phyloP scores from a whole-genome alignment of 2,329 filamentous ascomycete genomes.

The Fusarium sp. region DNA sequence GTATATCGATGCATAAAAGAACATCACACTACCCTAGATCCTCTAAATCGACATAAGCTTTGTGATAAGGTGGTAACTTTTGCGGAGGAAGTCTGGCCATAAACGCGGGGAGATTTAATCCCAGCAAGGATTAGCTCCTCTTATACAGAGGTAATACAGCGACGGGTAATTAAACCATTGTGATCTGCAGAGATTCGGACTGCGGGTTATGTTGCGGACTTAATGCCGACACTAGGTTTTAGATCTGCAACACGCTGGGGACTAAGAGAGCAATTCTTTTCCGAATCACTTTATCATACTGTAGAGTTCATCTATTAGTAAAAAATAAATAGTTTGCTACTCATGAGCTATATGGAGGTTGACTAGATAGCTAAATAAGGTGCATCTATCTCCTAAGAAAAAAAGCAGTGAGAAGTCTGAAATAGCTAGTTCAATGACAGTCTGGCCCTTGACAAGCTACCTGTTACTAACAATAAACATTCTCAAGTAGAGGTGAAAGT shows the following conservation, averaged over 20 bases:
- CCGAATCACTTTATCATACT: neutral
- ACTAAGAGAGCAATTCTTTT: neutral
- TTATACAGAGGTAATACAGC: rapidly evolving
- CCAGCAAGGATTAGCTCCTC: rapidly evolving
- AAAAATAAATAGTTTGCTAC: too few relatives aligned
- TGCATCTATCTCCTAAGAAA: neutral
- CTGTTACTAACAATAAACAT: rapidly evolving
- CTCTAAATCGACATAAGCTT: too few relatives aligned
- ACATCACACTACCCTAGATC: too few relatives aligned
- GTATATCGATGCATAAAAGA: too few relatives aligned
- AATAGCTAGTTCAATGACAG: rapidly evolving
- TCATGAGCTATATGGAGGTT: rapidly evolving
- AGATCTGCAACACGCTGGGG: too few relatives aligned
- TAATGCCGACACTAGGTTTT: too few relatives aligned
- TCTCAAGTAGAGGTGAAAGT: neutral
- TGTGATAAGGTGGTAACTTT: neutral
- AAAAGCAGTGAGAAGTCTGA: too few relatives aligned
- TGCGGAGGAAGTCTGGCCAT: rapidly evolving
- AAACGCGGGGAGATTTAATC: rapidly evolving
- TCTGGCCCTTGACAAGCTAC: neutral
- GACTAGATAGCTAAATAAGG: rapidly evolving
- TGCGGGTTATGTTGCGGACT: too few relatives aligned
- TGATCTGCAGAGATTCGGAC: too few relatives aligned
- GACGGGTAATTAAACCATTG: too few relatives aligned
- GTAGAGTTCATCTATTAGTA: too few relatives aligned